Evolutionary conservation across 495 filamentous ascomycete genomes (phyloP).

Genomic region (Daldinia decipiens): DNA sequence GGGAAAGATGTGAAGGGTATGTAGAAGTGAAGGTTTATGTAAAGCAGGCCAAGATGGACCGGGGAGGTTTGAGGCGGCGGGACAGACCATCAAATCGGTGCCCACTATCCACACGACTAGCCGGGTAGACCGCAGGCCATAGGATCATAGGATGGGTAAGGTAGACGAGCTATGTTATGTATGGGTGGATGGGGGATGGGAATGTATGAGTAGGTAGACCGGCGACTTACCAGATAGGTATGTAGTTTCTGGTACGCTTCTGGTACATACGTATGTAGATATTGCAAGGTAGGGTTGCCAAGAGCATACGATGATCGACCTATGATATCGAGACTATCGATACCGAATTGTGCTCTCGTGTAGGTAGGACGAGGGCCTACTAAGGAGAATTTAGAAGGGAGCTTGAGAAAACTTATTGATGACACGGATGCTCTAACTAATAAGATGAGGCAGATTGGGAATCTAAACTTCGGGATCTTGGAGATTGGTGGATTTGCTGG

Average conservation of each 20-base stretch:
- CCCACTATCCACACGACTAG: constrained; percentile 47
- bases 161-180: constrained; percentile 16
- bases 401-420: constrained; percentile 11
- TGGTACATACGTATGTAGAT: constrained; percentile 19
- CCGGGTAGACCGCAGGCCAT: constrained; percentile 30
- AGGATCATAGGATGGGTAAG: constrained; percentile 31
- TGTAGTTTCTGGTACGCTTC: constrained; percentile 7
- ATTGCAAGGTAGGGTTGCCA: constrained; percentile 22
- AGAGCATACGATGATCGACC: constrained; percentile 43
- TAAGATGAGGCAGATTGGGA: constrained; percentile 36
- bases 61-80: constrained; percentile 52
- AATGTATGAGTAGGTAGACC: constrained; percentile 15
- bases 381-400: background rate
- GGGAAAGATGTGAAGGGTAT: constrained; percentile 39
- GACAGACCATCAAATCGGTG: constrained; percentile 50
- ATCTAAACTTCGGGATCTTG: constrained; percentile 27
- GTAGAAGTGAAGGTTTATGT: constrained; percentile 50
- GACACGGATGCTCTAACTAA: constrained; percentile 40
- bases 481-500: constrained; percentile 4
- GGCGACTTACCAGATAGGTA: constrained; percentile 25
- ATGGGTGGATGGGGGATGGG: constrained; percentile 7
- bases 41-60: constrained; percentile 46
- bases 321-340: constrained; percentile 39
- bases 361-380: constrained; percentile 2
- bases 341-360: constrained; percentile 10